Evolutionary conservation across 2,329 filamentous ascomycete genomes (phyloP).

Genomic region (Fusarium mangiferae): DNA sequence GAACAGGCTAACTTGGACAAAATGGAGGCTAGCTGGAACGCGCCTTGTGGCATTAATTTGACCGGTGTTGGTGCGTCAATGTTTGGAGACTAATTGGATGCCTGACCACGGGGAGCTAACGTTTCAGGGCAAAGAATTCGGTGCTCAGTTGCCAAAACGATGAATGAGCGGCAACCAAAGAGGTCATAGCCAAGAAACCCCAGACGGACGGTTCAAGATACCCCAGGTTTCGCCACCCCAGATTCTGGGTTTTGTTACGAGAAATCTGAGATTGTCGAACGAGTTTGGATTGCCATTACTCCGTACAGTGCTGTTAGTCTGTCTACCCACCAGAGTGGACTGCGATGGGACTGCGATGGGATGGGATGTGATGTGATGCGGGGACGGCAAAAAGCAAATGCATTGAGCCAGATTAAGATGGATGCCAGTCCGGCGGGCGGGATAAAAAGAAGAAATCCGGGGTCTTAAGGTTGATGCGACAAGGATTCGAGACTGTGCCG

Average conservation of each 20-base stretch:
- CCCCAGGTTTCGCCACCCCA: slow-evolving; percentile 16
- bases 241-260: neutral
- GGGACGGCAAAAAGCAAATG: neutral
- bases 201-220: neutral
- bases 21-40: neutral
- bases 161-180: neutral
- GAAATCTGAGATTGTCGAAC: neutral
- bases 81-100: neutral
- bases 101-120: neutral
- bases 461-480: slow-evolving; percentile 10
- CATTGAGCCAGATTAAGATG: neutral
- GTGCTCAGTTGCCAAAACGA: neutral
- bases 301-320: too few species aligned
- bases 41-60: neutral
- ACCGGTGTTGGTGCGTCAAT: neutral
- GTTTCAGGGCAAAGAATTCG: slow-evolving; percentile 4
- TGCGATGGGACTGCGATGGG: neutral
- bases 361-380: neutral
- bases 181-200: slow-evolving; percentile 5
- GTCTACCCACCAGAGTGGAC: neutral
- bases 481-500: slow-evolving; percentile 20
- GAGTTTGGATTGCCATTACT: neutral
- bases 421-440: neutral
- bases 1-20: neutral
- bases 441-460: slow-evolving; percentile 11